Base-by-base conservation (phyloP, 129 eudicot species). In the Mikania micrantha region DNA sequence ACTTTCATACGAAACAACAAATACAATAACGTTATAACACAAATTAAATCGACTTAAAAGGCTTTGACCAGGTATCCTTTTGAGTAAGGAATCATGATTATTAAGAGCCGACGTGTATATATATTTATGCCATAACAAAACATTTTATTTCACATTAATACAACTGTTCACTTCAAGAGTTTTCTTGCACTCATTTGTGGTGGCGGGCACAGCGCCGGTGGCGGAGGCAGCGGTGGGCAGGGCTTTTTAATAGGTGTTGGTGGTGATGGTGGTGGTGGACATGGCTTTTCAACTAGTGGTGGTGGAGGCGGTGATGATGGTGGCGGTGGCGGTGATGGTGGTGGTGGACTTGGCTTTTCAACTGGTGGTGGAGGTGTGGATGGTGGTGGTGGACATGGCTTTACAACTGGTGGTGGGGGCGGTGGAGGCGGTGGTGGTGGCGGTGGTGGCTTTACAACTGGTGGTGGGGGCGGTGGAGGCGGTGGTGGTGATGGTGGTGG, bases 281-380 rank as follows among this genome's bases (percentile, higher is more conserved):
- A 66, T 20, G 60, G 12, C 7, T 32, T 32, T 32, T 0, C 4
- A 1, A 31, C 7, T 4, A 44, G 71, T 48, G 74, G 56, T 17
- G 74, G 74, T 5, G 74, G 73, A 2, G 73, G 63, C 24, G 77
- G 77, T 21, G 77, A 69, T 16, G 48, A 54, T n/a, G n/a, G n/a
- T n/a, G 25, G 54, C 4, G n/a, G n/a, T n/a, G n/a, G n/a, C n/a
- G n/a, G n/a, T n/a, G n/a, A n/a, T n/a, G n/a, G n/a, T 7, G 74
- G 74, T 42, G 64, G 10, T 16, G 72, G 72, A 32, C 72, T 47
- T 20, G 60, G 12, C 7, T 32, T 32, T 32, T 0, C 4, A 1
- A 31, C 7, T 4, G 60, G 71, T 48, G 74, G 56, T 17, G 74
- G 74, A 2, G 74, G 73, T 1, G 73, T 49, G 22, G 77, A 70